Conservation (phyloP, 139 green algal species). For the Auxenochlorella protothecoides region DNA sequence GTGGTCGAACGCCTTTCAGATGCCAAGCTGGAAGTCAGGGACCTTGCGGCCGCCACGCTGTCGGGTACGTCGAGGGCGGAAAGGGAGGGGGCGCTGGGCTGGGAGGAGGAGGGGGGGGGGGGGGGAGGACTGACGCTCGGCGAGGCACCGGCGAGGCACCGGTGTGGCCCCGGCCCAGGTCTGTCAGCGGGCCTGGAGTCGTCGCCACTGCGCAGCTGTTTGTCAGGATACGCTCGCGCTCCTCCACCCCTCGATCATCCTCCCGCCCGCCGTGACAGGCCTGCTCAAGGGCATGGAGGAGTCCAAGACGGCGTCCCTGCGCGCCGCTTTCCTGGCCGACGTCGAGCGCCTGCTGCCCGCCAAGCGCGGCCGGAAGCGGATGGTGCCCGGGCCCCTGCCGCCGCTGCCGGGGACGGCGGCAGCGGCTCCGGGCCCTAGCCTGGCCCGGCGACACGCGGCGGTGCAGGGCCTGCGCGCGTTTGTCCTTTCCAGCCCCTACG, state of each 20-base stretch:
- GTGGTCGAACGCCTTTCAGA: slow-evolving; percentile 52
- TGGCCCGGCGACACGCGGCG: slow-evolving; percentile 23
- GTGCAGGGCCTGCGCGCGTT: slow-evolving; percentile 69
- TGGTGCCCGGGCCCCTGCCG: background rate
- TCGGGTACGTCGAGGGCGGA: slow-evolving; percentile 37
- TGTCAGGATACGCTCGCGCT: too few species aligned
- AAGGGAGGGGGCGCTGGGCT: too few species aligned
- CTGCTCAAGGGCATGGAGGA: slow-evolving; percentile 1
- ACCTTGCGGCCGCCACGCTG: slow-evolving; percentile 60
- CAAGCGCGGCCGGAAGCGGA: too few species aligned
- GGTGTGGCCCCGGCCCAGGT: too few species aligned
- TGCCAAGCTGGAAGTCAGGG: slow-evolving; percentile 58
- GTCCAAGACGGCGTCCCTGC: background rate
- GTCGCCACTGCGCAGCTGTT: too few species aligned
- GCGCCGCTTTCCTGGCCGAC: too few species aligned
- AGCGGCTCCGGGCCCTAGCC: background rate
- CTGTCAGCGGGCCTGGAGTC: too few species aligned
- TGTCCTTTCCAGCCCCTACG: slow-evolving; percentile 71
- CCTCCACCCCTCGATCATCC: too few species aligned
- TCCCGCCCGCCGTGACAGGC: slow-evolving; percentile 10
- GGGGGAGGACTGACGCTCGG: too few species aligned
- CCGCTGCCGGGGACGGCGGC: background rate
- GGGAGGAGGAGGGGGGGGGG: too few species aligned
- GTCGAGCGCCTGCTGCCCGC: too few species aligned
- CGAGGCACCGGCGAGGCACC: too few species aligned